Evolutionary conservation across 2,329 filamentous ascomycete genomes (phyloP), one percentile per base, ranked within the genome.

Genomic region (Cryphonectria parasitica): DNA sequence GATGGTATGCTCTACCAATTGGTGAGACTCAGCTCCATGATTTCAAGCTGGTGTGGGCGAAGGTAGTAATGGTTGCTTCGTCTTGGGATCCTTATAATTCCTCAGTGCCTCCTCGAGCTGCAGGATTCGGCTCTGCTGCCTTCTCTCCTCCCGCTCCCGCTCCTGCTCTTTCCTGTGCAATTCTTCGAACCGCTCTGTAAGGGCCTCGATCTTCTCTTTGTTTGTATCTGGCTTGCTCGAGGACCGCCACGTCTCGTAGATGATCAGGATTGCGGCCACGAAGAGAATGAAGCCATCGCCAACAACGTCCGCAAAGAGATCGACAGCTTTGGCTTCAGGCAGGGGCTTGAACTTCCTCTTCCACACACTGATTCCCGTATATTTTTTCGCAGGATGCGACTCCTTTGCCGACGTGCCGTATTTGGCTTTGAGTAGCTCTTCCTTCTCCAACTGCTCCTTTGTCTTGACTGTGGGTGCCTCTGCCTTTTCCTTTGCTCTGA

Each of bases 401-500:
- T 81, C 79, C 66, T 80, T 82, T 22, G 80, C 77, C 15, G 82
- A 80, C 1, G 78, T 78, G 41, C 82, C 82, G 72, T 82, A 79
- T 73, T 81, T 84, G n/a, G 82, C 81, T 43, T 78, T 80, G 28
- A 80, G 75, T 52, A 83, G 83, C 52, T 88, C 85, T 56, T 91
- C 88, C 54, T 84, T 85, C 68, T 84, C 84, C 60, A 82, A 77
- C 76, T 91, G 87, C 76, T 90, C 88, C 75, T 89, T 86, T 25
- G 89, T 91, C 78, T 90, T 90, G 56, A 90, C 89, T 1, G 89
- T 91, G 11, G 89, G 88, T 11, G 88, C 84, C 76, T 89, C 88
- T 68, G 89, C 88, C 72, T 86, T 87, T 75, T 91, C 89, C 74
- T 85, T 89, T 19, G 88, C 88, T 70, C 84, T 83, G 72, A 84